Evolutionary conservation across 768 basidiomycete genomes (phyloP).

Genomic region (Tubosaeta sp.): DNA sequence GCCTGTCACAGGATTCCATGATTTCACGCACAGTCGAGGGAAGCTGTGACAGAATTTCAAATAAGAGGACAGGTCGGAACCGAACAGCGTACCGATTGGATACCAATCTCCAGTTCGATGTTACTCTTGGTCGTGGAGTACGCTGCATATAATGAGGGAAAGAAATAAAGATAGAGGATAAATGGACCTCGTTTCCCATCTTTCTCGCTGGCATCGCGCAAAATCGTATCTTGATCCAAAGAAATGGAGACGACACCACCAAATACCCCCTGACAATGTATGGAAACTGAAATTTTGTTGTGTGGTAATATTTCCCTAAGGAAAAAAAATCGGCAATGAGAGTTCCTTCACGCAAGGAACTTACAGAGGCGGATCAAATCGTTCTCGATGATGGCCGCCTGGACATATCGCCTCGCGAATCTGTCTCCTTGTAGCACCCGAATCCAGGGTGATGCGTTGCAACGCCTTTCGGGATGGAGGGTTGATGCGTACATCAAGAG

Average conservation of each 20-base stretch:
- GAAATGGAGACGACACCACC: neutral
- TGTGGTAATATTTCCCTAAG: neutral
- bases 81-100: neutral
- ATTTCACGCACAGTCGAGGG: neutral
- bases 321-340: neutral
- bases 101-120: neutral
- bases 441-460: neutral
- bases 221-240: neutral
- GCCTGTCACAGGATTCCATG: neutral
- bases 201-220: neutral
- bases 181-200: neutral
- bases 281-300: neutral
- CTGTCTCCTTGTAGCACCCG: neutral
- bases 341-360: neutral
- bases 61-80: neutral
- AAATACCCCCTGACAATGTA: neutral
- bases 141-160: neutral
- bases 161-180: neutral
- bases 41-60: neutral
- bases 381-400: neutral
- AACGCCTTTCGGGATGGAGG: neutral
- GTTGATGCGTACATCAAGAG: neutral
- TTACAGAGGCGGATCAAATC: neutral
- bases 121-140: neutral
- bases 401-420: neutral